These are phyloP conservation scores for Aspergillus oerlinghausenensis DNA, from an alignment of 2,329 filamentous ascomycete genomes.

Conservation along the genomic window DNA sequence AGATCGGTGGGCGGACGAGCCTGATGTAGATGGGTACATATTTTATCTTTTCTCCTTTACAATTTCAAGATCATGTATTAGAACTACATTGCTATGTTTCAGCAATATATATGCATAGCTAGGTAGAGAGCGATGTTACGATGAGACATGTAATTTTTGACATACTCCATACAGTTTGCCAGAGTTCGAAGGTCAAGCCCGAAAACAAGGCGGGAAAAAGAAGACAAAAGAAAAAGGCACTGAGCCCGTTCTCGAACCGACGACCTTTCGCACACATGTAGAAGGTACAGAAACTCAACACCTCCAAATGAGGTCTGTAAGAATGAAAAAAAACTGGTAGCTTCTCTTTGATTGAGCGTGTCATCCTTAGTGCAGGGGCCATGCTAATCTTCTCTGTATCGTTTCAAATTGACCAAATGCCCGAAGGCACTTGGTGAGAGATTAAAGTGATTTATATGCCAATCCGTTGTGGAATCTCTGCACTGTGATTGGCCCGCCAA, in stretches of 20 bases:
- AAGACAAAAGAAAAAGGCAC: background rate
- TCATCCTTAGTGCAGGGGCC: slow-evolving; percentile 90
- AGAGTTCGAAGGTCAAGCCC: background rate
- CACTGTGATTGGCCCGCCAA: background rate
- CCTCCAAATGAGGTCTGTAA: slow-evolving; percentile 13
- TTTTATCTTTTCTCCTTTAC: background rate
- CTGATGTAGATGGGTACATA: slow-evolving; percentile 62
- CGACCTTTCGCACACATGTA: background rate
- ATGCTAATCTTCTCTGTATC: slow-evolving; percentile 78
- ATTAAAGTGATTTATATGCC: slow-evolving; percentile 21
- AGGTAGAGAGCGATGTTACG: background rate
- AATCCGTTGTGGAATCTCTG: rapidly evolving
- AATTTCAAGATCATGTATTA: slow-evolving; percentile 1
- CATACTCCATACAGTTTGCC: background rate
- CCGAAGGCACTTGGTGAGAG: slow-evolving; percentile 32
- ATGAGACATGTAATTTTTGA: background rate
- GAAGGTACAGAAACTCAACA: background rate
- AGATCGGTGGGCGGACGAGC: slow-evolving; percentile 87
- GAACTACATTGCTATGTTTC: background rate
- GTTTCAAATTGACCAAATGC: slow-evolving; percentile 63
- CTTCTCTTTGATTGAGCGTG: slow-evolving; percentile 80
- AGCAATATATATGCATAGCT: background rate
- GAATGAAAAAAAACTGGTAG: slow-evolving; percentile 60
- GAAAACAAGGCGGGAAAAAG: background rate
- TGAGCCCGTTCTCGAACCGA: slow-evolving; percentile 8